These are phyloP conservation scores for Heterobasidion occidentale DNA, from an alignment of 1,284 basidiomycete species.

Conservation along the genomic window DNA sequence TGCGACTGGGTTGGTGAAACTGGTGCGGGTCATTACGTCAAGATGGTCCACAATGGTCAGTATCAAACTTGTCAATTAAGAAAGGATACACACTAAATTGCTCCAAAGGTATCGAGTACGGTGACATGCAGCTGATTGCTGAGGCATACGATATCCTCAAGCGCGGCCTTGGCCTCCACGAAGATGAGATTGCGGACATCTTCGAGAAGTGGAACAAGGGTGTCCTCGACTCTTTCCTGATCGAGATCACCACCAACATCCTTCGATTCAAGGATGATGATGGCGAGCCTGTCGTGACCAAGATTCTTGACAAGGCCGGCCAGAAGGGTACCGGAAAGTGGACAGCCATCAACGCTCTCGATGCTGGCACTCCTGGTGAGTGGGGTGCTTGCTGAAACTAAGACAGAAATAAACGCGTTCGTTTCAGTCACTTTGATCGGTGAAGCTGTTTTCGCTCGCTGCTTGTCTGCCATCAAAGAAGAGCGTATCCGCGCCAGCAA, in stretches of 20 bases:
- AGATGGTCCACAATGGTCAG: slow-evolving; percentile 98
- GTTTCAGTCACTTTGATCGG: slow-evolving; percentile 90
- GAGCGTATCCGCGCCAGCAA: slow-evolving; percentile 95
- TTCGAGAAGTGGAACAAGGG: slow-evolving; percentile 96
- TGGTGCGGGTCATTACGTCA: slow-evolving; percentile 93
- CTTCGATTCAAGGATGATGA: slow-evolving; percentile 96
- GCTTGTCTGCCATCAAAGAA: slow-evolving; percentile 95
- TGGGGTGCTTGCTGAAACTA: slow-evolving; percentile 1
- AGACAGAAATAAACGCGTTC: neutral
- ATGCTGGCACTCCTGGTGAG: slow-evolving; percentile 84
- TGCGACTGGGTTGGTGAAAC: slow-evolving; percentile 99
- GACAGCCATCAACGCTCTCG: slow-evolving; percentile 98
- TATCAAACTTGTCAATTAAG: slow-evolving; percentile 11
- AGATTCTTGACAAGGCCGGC: slow-evolving; percentile 94
- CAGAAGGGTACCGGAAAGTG: slow-evolving; percentile 99
- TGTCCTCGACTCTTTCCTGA: slow-evolving; percentile 98
- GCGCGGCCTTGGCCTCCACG: slow-evolving; percentile 82
- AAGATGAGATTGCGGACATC: slow-evolving; percentile 86
- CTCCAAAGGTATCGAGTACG: slow-evolving; percentile 88
- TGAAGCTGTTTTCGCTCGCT: slow-evolving; percentile 98
- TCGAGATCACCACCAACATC: slow-evolving; percentile 96
- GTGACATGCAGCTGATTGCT: slow-evolving; percentile 99
- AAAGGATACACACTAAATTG: slow-evolving; percentile 4
- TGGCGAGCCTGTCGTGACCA: slow-evolving; percentile 83
- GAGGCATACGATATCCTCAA: slow-evolving; percentile 99